Evolutionary conservation across 2,329 filamentous ascomycete species (phyloP).

Genomic region (Xylaria sp.): DNA sequence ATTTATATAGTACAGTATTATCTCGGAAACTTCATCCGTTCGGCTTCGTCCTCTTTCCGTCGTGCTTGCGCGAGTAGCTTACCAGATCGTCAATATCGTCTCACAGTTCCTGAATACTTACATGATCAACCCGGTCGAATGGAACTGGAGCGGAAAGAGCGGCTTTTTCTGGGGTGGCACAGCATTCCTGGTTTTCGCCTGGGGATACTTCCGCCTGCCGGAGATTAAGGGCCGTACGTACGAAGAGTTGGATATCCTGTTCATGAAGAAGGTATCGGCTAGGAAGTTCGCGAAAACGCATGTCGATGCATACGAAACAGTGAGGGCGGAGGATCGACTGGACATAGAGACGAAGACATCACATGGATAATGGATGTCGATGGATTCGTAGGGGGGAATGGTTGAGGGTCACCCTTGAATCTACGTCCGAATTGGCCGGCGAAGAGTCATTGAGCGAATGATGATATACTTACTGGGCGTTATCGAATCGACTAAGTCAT

Average conservation of each 20-base stretch:
- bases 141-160: constrained; percentile 56
- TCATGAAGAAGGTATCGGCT: constrained; percentile 55
- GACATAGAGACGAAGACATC: constrained; percentile 37
- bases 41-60: constrained; percentile 60
- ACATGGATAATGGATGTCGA: background rate
- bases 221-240: constrained; percentile 64
- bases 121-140: constrained; percentile 53
- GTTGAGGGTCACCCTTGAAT: too few species aligned
- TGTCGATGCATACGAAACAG: constrained; percentile 48
- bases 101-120: constrained; percentile 55
- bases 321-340: constrained; percentile 26
- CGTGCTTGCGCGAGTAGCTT: constrained; percentile 56
- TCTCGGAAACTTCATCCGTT: constrained; percentile 60
- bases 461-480: too few species aligned
- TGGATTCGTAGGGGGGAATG: too few species aligned
- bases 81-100: constrained; percentile 58
- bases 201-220: constrained; percentile 63
- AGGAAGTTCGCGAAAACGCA: constrained; percentile 53
- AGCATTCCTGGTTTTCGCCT: constrained; percentile 58
- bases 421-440: too few species aligned
- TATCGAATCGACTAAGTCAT: too few species aligned
- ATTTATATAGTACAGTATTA: constrained; percentile 55
- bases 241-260: constrained; percentile 65
- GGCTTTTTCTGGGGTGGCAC: constrained; percentile 58
- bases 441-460: too few species aligned